Evolutionary conservation across 2,329 filamentous ascomycete species (phyloP), one percentile per base, ranked within the genome.

Genomic region (Fusarium foetens): DNA sequence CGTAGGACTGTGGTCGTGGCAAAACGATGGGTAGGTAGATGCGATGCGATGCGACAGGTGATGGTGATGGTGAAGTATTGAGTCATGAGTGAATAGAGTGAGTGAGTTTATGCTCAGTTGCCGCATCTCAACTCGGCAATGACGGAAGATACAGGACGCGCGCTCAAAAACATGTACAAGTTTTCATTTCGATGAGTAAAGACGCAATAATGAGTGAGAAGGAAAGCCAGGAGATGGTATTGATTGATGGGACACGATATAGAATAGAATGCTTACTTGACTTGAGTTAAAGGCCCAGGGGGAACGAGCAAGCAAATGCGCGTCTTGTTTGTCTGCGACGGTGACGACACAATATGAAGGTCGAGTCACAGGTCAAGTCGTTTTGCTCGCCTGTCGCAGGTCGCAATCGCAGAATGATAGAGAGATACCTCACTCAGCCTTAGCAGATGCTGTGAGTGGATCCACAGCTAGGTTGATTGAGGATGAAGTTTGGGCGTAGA

Each of bases 371-470:
- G 43, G 27, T 45, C 58, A 53, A 41, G 63, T 61, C 27, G 42
- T 35, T 41, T 62, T 51, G 43, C 45, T 49, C 27, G 57, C 62
- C 38, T 38, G 63, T 65, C 52, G 65, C 70, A 66, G 43, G 49
- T 63, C 45, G 57, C 43, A 51, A 64, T 68, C 63, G 49, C 45
- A 60, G 53, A 58, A 62, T 58, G 61, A 68, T 65, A 38, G 29
- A 49, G 29, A 49, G 41, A 49, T 58, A 36, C 41, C 31, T 53
- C 49, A 41, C 49, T 53, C 49, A 19, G 49, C 49, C 49, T 58
- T 29, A 65, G 54, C 67, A 68, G 71, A 69, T 68, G 71, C 74
- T 58, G 72, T 77, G 75, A 57, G 75, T 77, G 75, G 75, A 77
- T 76, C 74, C 74, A 63, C 64, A 66, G 58, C 39, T 64, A 71